phyloP scores from a whole-genome alignment of 148 eudicot genomes.

The Hydrangea macrophylla region DNA sequence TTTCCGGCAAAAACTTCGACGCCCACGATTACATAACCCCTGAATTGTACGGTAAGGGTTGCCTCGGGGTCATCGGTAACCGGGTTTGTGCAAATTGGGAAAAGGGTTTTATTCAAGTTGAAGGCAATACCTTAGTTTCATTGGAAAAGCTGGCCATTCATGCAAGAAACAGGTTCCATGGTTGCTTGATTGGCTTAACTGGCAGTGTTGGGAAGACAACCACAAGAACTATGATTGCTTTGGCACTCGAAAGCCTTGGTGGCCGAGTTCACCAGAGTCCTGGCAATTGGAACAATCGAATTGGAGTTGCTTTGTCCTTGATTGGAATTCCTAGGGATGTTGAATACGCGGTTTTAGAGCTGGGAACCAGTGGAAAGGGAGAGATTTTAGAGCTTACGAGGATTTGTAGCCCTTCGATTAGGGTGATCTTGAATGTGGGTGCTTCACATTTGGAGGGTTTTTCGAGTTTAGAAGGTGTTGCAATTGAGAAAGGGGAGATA shows the following conservation, averaged over 20 bases:
- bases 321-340: slow-evolving; percentile 14
- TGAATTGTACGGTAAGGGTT: slow-evolving; percentile 6
- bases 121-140: not conserved
- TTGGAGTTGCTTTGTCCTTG: slow-evolving; percentile 16
- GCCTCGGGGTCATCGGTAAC: slow-evolving; percentile 13
- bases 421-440: slow-evolving; percentile 20
- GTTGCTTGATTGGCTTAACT: slow-evolving; percentile 12
- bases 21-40: slow-evolving; percentile 17
- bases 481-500: slow-evolving; percentile 17
- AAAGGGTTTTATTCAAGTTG: slow-evolving; percentile 14
- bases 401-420: slow-evolving; percentile 2
- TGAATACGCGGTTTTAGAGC: slow-evolving; percentile 12
- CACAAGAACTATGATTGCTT: slow-evolving; percentile 15
- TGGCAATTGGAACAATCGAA: slow-evolving; percentile 16
- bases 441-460: slow-evolving; percentile 18
- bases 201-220: slow-evolving; percentile 20
- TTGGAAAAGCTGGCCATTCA: slow-evolving; percentile 8
- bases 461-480: slow-evolving; percentile 9
- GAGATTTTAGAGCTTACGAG: slow-evolving; percentile 16
- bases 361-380: slow-evolving; percentile 17
- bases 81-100: slow-evolving; percentile 9
- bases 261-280: slow-evolving; percentile 5
- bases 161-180: slow-evolving; percentile 11
- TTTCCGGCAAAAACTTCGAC: slow-evolving; percentile 2
- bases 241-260: slow-evolving; percentile 3